Evolutionary conservation across 1,284 basidiomycete genomes (phyloP), one percentile per base, ranked within the genome.

Genomic region (Trichosporon asahii): DNA sequence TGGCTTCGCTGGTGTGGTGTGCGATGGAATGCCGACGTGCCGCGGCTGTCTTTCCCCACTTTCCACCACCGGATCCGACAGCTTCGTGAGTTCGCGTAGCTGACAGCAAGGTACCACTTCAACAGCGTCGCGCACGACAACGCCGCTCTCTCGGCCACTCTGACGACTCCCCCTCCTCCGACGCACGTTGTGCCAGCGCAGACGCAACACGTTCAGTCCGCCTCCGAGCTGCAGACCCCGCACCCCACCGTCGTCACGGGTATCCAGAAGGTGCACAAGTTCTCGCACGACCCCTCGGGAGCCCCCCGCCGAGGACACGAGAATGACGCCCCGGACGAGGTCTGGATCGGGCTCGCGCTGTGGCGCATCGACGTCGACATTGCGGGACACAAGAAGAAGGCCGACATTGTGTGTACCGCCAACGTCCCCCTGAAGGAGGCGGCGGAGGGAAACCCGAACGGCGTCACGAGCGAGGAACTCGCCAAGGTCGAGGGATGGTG

Each of bases 71-170:
- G 49, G 49, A 23, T 53, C 49, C 49, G 49, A 53, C 49, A 2
- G 49, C n/a, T 21, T 11, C 21, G 2, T 53, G n/a, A 7, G 2
- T 9, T 8, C 2, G 9, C 9, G 12, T 2, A 25, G 49, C 21
- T 53, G n/a, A 44, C 44, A 25, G 14, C 5, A 4, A 93, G 96
- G 82, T 95, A 90, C 79, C 96, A 98, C 84, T 99, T 98, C 76
- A 87, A 89, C 71, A 91, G 94, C 0, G 84, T 98, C 53, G 96
- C 95, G 12, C 90, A 98, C 79, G 96, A 99, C 85, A 98, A 98
- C 80, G 86, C 88, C 31, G 93, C 96, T 0, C 78, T 84, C 61
- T 85, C 85, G 12, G 82, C 86, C 12, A 79, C 82, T 9, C 85
- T 92, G 21, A 67, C 79, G 78, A 69, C 72, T 64, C 68, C 78